These are phyloP conservation scores for Candida cerambycidarum DNA, from an alignment of 805 yeast species.

Conservation along the genomic window DNA sequence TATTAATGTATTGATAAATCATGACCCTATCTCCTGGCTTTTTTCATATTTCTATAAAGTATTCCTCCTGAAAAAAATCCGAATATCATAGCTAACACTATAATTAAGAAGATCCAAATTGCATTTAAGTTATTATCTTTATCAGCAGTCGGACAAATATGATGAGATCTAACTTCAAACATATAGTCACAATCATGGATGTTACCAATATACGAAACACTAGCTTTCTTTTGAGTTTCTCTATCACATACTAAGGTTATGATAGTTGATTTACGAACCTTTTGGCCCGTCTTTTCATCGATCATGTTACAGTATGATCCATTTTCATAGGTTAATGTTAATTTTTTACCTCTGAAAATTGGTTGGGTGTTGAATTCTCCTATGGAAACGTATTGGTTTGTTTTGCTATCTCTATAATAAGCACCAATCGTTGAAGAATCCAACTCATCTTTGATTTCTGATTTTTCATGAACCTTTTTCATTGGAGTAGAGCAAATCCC, in stretches of 20 bases:
- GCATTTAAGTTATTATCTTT: slow-evolving; percentile 63
- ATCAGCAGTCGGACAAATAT: slow-evolving; percentile 81
- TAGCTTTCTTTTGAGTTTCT: slow-evolving; percentile 64
- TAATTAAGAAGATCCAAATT: slow-evolving; percentile 42
- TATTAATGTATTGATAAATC: neutral
- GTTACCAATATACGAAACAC: slow-evolving; percentile 68
- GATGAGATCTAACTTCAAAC: slow-evolving; percentile 80
- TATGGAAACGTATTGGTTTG: slow-evolving; percentile 36
- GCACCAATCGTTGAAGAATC: slow-evolving; percentile 44
- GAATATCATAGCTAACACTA: slow-evolving; percentile 33
- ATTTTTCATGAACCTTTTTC: slow-evolving; percentile 41
- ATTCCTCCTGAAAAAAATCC: slow-evolving; percentile 41
- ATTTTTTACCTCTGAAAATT: slow-evolving; percentile 65
- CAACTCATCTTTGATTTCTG: slow-evolving; percentile 41
- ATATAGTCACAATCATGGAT: slow-evolving; percentile 76
- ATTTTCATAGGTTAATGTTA: slow-evolving; percentile 65
- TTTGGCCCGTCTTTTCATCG: slow-evolving; percentile 43
- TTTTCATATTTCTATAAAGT: slow-evolving; percentile 27
- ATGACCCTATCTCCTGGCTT: neutral
- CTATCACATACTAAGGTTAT: slow-evolving; percentile 78
- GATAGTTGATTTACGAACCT: slow-evolving; percentile 58
- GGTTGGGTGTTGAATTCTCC: slow-evolving; percentile 67
- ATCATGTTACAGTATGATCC: slow-evolving; percentile 59
- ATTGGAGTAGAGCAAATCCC: slow-evolving; percentile 49
- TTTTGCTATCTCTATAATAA: slow-evolving; percentile 40